phyloP scores from a whole-genome alignment of 345 rosid species.

The Anastatica hierochuntica region DNA sequence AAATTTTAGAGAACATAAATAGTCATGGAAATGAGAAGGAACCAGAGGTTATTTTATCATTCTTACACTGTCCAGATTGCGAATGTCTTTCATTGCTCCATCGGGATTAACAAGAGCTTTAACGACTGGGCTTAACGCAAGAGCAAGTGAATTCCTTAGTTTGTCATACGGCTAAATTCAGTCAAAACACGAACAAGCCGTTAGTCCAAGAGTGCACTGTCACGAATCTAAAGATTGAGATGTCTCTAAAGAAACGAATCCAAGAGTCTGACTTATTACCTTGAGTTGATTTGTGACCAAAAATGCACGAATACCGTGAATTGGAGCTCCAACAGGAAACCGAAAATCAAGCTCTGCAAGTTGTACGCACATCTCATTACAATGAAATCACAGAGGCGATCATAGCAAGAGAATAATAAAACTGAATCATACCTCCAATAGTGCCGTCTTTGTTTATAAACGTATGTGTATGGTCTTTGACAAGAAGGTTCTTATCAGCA shows the following conservation, averaged over 20 bases:
- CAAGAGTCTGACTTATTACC: too few relatives aligned
- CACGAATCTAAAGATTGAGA: neutral
- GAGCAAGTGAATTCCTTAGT: slow-evolving; percentile 89
- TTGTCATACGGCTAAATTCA: slow-evolving; percentile 68
- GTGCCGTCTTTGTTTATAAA: slow-evolving; percentile 85
- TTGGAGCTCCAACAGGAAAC: slow-evolving; percentile 87
- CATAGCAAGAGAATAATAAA: neutral
- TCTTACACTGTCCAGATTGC: slow-evolving; percentile 76
- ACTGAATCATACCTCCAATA: slow-evolving; percentile 56
- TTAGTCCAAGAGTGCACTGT: neutral
- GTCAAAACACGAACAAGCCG: neutral
- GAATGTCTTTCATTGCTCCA: slow-evolving; percentile 83
- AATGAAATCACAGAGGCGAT: neutral
- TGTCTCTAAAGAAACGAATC: too few relatives aligned
- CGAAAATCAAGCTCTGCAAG: slow-evolving; percentile 92
- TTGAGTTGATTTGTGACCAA: slow-evolving; percentile 77
- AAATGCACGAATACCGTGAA: slow-evolving; percentile 87
- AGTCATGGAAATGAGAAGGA: neutral
- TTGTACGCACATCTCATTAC: neutral
- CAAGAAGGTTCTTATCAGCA: slow-evolving; percentile 78
- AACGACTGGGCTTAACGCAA: slow-evolving; percentile 92
- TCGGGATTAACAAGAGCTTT: slow-evolving; percentile 83
- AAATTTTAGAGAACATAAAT: neutral
- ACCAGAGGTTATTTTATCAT: neutral
- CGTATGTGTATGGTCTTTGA: slow-evolving; percentile 95